These are phyloP conservation scores for Aureobasidium melanogenum DNA, from an alignment of 2,329 filamentous ascomycete genomes.

Conservation along the genomic window DNA sequence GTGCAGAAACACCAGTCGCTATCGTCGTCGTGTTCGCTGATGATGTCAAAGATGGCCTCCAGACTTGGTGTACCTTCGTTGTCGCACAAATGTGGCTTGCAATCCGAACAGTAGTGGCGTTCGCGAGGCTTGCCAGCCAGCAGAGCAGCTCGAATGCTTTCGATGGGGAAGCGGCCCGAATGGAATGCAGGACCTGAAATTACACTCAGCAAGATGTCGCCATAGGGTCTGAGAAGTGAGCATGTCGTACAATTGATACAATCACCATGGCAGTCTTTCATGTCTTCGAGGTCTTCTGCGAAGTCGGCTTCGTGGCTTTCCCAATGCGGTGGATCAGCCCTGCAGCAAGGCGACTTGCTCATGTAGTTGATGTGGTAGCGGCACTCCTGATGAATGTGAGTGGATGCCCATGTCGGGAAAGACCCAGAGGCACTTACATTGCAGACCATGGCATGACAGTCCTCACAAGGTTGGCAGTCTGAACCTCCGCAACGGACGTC, in stretches of 20 bases:
- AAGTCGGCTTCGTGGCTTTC: not conserved
- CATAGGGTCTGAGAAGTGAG: too few species aligned
- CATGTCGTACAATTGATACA: not conserved
- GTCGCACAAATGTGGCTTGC: not conserved
- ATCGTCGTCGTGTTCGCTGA: not conserved
- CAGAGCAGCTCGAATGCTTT: not conserved
- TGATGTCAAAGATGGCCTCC: not conserved
- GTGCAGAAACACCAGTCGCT: not conserved
- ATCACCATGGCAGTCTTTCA: not conserved
- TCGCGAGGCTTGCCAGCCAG: not conserved
- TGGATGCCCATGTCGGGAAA: too few species aligned
- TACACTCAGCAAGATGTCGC: not conserved
- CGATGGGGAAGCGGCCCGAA: conserved; percentile 1
- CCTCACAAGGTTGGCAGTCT: not conserved
- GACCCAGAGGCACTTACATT: conserved; percentile 2
- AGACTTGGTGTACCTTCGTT: not conserved
- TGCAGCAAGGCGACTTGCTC: not conserved
- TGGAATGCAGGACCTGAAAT: not conserved
- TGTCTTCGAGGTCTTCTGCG: not conserved
- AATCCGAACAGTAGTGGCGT: not conserved
- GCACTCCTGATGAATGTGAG: not conserved
- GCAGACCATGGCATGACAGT: conserved; percentile 13
- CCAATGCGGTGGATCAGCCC: not conserved
- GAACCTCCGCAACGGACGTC: conserved; percentile 1
- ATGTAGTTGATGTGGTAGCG: conserved; percentile 10